Percentiles rank a stretch among this genome's conserved stretches.
These are phyloP conservation scores for Ambispora gerdemannii DNA, from an alignment of 192 early-diverging fungal species.

Conservation along the genomic window DNA sequence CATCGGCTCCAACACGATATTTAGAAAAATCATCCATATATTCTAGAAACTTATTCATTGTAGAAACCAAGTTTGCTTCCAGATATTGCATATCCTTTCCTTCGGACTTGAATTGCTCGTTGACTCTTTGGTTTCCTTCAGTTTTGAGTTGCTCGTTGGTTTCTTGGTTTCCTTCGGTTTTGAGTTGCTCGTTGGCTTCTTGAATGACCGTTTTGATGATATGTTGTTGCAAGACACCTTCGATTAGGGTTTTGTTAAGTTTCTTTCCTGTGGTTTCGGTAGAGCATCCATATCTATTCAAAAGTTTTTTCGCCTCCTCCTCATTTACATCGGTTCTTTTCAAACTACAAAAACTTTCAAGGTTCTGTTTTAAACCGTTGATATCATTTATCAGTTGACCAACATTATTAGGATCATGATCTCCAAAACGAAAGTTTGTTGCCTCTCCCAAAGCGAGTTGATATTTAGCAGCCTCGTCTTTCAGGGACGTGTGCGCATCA, in stretches of 20 bases:
- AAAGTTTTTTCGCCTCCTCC: not conserved
- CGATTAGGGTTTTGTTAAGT: not conserved
- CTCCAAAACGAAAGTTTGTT: not conserved
- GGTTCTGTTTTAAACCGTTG: not conserved
- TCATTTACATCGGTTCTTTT: not conserved
- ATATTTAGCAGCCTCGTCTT: conserved; percentile 1
- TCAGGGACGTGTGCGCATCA: not conserved
- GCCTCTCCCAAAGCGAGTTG: conserved; percentile 13
- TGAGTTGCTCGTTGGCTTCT: not conserved
- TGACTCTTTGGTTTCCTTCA: too few relatives aligned
- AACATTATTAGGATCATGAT: conserved; percentile 14
- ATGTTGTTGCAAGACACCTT: not conserved
- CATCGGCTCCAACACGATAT: not conserved
- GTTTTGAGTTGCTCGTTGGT: too few relatives aligned
- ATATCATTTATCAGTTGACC: not conserved
- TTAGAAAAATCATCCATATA: not conserved
- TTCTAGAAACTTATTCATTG: not conserved
- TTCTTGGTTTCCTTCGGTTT: too few relatives aligned
- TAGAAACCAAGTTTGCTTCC: not conserved
- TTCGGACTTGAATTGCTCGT: not conserved
- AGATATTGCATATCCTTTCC: not conserved
- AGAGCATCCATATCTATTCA: not conserved
- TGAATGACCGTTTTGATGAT: not conserved
- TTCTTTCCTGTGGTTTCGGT: not conserved
- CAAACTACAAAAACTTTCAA: conserved; percentile 7